phyloP scores from a whole-genome alignment of 352 stramenopile species.

The Detonula confervacea region DNA sequence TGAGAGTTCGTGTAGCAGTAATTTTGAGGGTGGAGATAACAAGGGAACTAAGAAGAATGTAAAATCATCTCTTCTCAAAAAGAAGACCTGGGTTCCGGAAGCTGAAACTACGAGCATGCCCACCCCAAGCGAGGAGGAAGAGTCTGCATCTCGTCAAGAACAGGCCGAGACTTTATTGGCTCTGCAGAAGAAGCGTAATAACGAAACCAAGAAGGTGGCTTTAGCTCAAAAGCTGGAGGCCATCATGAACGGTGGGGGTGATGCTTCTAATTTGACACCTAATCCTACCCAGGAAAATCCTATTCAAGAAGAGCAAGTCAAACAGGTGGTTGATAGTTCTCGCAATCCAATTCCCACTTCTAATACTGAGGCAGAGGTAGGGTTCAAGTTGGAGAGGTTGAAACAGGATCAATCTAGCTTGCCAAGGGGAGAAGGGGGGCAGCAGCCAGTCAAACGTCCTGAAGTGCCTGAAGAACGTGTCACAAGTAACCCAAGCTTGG shows the following conservation, averaged over 20 bases:
- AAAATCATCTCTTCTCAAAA: neutral
- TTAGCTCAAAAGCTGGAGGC: constrained; percentile 12
- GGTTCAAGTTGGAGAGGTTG: no score
- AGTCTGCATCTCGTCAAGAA: neutral
- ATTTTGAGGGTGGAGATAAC: neutral
- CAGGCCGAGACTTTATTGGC: constrained; percentile 5
- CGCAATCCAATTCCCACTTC: no score
- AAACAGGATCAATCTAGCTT: no score
- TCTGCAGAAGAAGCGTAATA: constrained; percentile 4
- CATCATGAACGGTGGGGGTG: constrained; percentile 9
- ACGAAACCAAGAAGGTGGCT: constrained; percentile 3
- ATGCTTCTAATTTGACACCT: no score
- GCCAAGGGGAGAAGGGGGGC: no score
- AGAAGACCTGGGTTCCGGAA: neutral
- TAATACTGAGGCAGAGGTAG: no score
- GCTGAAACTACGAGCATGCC: neutral
- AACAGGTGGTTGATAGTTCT: no score
- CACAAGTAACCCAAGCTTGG: no score
- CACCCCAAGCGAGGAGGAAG: neutral
- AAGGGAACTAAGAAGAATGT: neutral
- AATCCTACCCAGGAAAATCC: no score
- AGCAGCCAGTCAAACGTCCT: no score
- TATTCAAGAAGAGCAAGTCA: no score
- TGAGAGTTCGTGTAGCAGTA: neutral
- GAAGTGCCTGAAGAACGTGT: no score